phyloP scores from a whole-genome alignment of 345 rosid genomes.

The Camelina neglecta region DNA sequence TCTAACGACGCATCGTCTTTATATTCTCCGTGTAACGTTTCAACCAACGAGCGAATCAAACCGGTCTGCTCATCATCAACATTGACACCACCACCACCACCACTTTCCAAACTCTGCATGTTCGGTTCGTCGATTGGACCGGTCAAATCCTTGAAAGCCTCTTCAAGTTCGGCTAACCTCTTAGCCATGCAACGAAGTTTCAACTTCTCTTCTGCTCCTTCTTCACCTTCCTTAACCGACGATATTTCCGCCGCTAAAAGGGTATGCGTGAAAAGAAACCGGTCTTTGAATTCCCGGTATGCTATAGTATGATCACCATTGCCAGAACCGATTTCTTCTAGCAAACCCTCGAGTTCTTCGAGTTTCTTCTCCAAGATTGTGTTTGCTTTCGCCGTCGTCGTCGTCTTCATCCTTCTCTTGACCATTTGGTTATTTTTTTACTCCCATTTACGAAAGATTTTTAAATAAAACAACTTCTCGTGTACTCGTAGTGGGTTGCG shows the following conservation, averaged over 20 bases:
- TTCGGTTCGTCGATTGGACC: conserved; percentile 2
- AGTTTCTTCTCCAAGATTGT: conserved; percentile 38
- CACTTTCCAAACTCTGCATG: background rate
- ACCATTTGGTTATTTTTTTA: background rate
- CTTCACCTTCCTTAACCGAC: conserved; percentile 26
- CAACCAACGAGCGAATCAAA: conserved; percentile 11
- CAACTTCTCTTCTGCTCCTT: conserved; percentile 2
- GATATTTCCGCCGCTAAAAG: conserved; percentile 36
- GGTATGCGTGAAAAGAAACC: conserved; percentile 30
- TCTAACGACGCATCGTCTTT: conserved; percentile 9
- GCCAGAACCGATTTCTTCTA: background rate
- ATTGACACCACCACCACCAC: conserved; percentile 9
- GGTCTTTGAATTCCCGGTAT: conserved; percentile 6
- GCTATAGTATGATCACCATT: background rate
- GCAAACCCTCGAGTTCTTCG: conserved; percentile 29
- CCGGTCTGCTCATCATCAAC: conserved; percentile 29
- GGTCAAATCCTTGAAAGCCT: conserved; percentile 21
- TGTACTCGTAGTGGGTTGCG: background rate
- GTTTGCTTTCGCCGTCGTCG: background rate
- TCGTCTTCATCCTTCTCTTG: conserved; percentile 4
- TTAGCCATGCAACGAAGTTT: conserved; percentile 36
- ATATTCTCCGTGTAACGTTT: background rate
- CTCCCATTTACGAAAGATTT: background rate
- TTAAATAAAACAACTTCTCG: background rate
- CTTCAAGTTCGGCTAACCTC: conserved; percentile 24